Percentiles rank a stretch among this genome's conserved stretches.
Conservation (phyloP, 2,329 filamentous ascomycete species). For the Simplicillium aogashimaense region DNA sequence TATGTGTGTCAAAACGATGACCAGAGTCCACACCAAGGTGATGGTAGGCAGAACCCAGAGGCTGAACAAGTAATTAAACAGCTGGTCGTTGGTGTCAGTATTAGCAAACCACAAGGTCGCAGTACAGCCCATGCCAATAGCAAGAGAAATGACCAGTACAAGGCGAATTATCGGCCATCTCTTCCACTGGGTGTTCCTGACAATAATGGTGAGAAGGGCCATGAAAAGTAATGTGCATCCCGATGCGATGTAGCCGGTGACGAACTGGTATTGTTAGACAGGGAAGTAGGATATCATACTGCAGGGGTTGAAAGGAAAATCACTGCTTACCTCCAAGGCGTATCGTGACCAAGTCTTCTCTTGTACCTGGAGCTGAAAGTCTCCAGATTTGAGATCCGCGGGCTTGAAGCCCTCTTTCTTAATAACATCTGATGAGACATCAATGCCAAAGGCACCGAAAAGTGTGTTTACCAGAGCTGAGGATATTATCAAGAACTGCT, state of each 20-base stretch:
- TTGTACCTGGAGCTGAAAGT: constrained; percentile 14
- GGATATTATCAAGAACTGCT: not conserved
- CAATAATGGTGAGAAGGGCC: constrained; percentile 16
- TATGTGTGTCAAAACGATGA: constrained; percentile 21
- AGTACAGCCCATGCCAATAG: constrained; percentile 17
- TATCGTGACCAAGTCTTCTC: constrained; percentile 15
- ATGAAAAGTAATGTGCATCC: constrained; percentile 21
- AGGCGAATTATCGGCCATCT: constrained; percentile 21
- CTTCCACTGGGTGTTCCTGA: constrained; percentile 18
- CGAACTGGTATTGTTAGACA: constrained; percentile 17
- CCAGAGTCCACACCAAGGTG: constrained; percentile 20
- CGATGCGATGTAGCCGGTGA: constrained; percentile 21
- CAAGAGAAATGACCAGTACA: constrained; percentile 17
- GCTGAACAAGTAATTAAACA: constrained; percentile 13
- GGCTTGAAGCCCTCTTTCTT: constrained; percentile 8
- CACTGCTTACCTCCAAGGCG: constrained; percentile 18
- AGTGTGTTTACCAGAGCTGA: constrained; percentile 2
- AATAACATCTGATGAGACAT: constrained; percentile 16
- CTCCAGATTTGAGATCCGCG: not conserved
- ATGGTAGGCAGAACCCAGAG: constrained; percentile 23
- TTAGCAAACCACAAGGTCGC: constrained; percentile 13
- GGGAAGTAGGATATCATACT: too few species aligned
- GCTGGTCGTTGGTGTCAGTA: constrained; percentile 2
- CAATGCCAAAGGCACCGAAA: constrained; percentile 11
- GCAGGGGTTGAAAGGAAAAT: not conserved